Evolutionary conservation across 1,284 basidiomycete genomes (phyloP).

Genomic region (Microbotryum violaceum): DNA sequence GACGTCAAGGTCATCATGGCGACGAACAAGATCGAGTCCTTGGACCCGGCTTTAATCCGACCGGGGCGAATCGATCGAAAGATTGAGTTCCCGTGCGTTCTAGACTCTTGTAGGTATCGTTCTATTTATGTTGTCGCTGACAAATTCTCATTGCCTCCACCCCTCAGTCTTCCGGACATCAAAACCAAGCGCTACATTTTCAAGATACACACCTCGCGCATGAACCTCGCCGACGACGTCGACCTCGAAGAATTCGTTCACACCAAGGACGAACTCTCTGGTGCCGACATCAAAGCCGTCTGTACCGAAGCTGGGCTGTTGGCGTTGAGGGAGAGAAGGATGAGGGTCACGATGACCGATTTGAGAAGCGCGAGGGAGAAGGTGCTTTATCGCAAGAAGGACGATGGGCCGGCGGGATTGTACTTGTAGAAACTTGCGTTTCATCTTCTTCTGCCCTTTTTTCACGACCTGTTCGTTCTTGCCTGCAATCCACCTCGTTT

Average conservation of each 20-base stretch:
- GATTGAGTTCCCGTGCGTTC: conserved; percentile 51
- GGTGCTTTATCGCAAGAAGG: conserved; percentile 39
- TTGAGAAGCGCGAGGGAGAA: conserved; percentile 38
- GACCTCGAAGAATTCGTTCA: conserved; percentile 94
- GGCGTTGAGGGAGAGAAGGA: conserved; percentile 86
- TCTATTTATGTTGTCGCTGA: too few species aligned
- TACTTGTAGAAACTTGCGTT: conserved; percentile 31
- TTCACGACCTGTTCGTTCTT: not conserved
- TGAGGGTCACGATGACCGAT: conserved; percentile 79
- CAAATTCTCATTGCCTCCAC: not conserved
- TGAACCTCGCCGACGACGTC: conserved; percentile 87
- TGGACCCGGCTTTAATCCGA: conserved; percentile 94
- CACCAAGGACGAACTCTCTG: conserved; percentile 86
- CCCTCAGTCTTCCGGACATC: conserved; percentile 72
- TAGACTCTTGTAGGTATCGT: conserved; percentile 3
- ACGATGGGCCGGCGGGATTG: conserved; percentile 37
- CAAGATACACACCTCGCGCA: conserved; percentile 89
- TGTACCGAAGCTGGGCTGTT: conserved; percentile 83
- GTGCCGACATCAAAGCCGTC: conserved; percentile 91
- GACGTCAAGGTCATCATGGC: conserved; percentile 96
- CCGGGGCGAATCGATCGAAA: conserved; percentile 98
- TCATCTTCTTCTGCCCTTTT: too few species aligned
- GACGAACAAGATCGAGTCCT: conserved; percentile 84
- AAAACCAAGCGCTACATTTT: conserved; percentile 98
- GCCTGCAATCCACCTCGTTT: not conserved